A percentile compares a stretch with the other conserved stretches of the same genome.
phyloP scores from a whole-genome alignment of 2,329 filamentous ascomycete genomes.

The Arthrobotrys iridis region DNA sequence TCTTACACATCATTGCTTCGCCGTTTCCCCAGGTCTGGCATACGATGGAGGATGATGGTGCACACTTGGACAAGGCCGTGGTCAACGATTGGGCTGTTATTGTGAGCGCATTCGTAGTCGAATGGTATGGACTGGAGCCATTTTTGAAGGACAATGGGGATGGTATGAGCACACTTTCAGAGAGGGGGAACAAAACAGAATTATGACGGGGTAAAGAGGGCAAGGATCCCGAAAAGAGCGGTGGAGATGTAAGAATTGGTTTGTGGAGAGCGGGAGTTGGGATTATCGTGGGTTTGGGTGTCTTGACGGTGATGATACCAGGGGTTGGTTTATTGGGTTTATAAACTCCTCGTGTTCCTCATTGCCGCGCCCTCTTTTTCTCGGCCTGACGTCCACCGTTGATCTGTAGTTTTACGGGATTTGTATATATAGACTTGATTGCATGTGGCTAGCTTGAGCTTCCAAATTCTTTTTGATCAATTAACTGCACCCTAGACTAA shows the following conservation, averaged over 20 bases:
- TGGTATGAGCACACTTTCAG: constrained; percentile 45
- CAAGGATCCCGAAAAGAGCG: not conserved
- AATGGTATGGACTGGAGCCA: constrained; percentile 87
- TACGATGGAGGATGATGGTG: constrained; percentile 80
- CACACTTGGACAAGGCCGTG: constrained; percentile 81
- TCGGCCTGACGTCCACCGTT: too few relatives aligned
- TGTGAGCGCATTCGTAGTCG: constrained; percentile 81
- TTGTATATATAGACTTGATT: constrained; percentile 12
- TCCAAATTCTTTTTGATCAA: not conserved
- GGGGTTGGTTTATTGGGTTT: not conserved
- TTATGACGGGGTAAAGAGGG: constrained; percentile 4
- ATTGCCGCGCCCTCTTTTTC: too few relatives aligned
- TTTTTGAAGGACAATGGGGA: constrained; percentile 61
- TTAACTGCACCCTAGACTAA: too few relatives aligned
- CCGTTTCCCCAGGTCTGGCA: constrained; percentile 91
- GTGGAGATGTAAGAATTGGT: not conserved
- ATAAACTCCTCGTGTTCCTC: too few relatives aligned
- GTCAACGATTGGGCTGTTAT: constrained; percentile 89
- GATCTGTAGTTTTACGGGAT: constrained; percentile 4
- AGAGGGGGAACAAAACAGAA: constrained; percentile 49
- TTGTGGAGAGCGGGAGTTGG: not conserved
- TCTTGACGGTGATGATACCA: constrained; percentile 3
- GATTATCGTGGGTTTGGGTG: not conserved
- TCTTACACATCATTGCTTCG: constrained; percentile 86
- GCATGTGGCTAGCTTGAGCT: not conserved